Conservation (phyloP, 1,284 basidiomycete species). For the Cutaneotrichosporon spelunceum region DNA sequence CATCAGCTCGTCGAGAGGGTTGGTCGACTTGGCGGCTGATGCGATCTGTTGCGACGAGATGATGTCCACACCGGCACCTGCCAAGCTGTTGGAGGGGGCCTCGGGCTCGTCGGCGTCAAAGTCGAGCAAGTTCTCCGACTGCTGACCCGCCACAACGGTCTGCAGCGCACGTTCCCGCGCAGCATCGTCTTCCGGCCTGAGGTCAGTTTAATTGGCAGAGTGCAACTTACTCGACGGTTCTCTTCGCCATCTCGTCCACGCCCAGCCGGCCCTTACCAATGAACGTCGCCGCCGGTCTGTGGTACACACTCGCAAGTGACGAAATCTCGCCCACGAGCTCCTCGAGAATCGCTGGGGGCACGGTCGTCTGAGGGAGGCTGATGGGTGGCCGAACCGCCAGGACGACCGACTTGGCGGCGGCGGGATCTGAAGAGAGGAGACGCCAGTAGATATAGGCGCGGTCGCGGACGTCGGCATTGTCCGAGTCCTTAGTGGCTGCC, state of each 20-base stretch:
- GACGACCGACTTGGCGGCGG: slow-evolving; percentile 91
- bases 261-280: slow-evolving; percentile 79
- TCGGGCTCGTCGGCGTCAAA: slow-evolving; percentile 68
- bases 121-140: slow-evolving; percentile 91
- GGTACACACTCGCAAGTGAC: slow-evolving; percentile 85
- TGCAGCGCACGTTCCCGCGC: slow-evolving; percentile 78
- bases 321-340: slow-evolving; percentile 87
- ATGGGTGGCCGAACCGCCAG: slow-evolving; percentile 89
- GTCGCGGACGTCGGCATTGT: slow-evolving; percentile 95
- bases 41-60: slow-evolving; percentile 40
- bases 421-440: slow-evolving; percentile 84
- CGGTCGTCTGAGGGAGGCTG: slow-evolving; percentile 82
- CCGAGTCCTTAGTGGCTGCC: slow-evolving; percentile 94
- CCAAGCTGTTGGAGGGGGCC: slow-evolving; percentile 44
- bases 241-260: slow-evolving; percentile 73
- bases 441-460: slow-evolving; percentile 96
- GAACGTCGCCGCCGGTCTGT: slow-evolving; percentile 91
- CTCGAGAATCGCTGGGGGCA: slow-evolving; percentile 84
- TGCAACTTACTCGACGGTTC: slow-evolving; percentile 61
- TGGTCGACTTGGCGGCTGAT: slow-evolving; percentile 53
- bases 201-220: slow-evolving; percentile 21
- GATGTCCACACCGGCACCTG: slow-evolving; percentile 8
- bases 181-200: slow-evolving; percentile 60
- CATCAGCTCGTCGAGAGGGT: slow-evolving; percentile 85
- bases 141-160: slow-evolving; percentile 82